These are phyloP conservation scores for Linnemannia elongata DNA, from an alignment of 192 early-diverging fungal genomes.

Conservation along the genomic window DNA sequence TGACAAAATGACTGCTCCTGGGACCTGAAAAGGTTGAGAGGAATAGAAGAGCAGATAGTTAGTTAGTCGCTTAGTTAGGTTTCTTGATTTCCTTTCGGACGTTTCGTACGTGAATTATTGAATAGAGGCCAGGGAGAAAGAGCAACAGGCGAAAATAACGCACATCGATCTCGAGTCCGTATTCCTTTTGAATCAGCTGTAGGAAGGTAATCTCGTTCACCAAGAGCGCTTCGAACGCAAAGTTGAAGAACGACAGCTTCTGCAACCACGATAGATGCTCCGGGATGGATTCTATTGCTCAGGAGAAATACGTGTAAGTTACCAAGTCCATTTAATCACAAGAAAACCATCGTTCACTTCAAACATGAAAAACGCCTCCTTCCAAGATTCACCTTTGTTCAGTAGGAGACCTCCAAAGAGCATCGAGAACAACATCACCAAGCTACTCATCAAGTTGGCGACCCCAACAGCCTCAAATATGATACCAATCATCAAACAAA, in stretches of 20 bases:
- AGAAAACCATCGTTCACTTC: not conserved
- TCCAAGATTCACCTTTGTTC: conserved; percentile 75
- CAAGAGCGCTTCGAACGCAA: conserved; percentile 89
- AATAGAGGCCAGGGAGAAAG: not conserved
- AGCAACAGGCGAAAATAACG: not conserved
- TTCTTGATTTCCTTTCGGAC: too few relatives aligned
- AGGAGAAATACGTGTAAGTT: not conserved
- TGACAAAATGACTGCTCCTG: conserved; percentile 85
- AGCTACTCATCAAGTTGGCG: conserved; percentile 79
- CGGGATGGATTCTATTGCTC: conserved; percentile 77
- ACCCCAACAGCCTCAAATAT: conserved; percentile 75
- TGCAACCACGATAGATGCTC: conserved; percentile 75
- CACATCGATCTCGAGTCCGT: conserved; percentile 87
- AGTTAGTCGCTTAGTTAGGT: too few relatives aligned
- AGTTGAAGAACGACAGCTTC: conserved; percentile 88
- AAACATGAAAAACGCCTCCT: not conserved
- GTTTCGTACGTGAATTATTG: not conserved
- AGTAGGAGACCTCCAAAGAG: conserved; percentile 91
- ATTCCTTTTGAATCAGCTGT: conserved; percentile 82
- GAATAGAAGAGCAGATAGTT: not conserved
- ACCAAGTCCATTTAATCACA: conserved; percentile 1
- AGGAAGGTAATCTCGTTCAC: conserved; percentile 91
- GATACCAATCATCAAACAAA: conserved; percentile 81
- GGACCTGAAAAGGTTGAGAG: conserved; percentile 65
- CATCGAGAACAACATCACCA: conserved; percentile 89